These are phyloP conservation scores for Tricholoma terreum DNA, from an alignment of 768 basidiomycete species.

Conservation along the genomic window DNA sequence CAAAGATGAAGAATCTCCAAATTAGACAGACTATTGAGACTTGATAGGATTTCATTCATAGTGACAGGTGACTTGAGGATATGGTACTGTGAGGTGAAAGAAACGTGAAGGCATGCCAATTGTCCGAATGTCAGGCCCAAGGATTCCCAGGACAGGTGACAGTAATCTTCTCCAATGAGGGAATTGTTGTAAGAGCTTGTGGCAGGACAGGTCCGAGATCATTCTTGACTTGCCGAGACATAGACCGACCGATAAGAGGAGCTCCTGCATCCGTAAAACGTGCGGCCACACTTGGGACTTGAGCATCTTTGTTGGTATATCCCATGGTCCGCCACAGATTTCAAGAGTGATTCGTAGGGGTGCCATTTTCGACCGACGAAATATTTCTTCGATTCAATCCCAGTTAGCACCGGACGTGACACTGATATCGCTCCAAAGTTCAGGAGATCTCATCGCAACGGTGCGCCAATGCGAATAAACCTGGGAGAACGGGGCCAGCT, in stretches of 20 bases:
- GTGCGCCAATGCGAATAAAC: not conserved
- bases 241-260: not conserved
- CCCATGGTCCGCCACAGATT: not conserved
- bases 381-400: not conserved
- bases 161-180: not conserved
- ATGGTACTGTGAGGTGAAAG: not conserved
- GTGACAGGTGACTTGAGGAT: not conserved
- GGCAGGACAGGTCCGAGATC: no score
- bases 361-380: not conserved
- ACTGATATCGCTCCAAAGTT: not conserved
- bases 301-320: not conserved
- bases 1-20: not conserved
- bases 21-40: not conserved
- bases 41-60: not conserved
- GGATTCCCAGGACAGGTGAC: not conserved
- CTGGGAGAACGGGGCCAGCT: not conserved
- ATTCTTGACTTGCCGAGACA: not conserved
- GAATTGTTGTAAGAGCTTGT: not conserved
- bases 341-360: not conserved
- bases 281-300: not conserved
- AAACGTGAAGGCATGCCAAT: not conserved
- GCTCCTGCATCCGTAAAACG: not conserved
- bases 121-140: not conserved
- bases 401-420: not conserved
- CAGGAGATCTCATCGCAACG: not conserved